Percentiles rank a stretch among this genome's conserved stretches.
These are phyloP conservation scores for Coriolopsis trogii DNA, from an alignment of 1,284 basidiomycete species.

Conservation along the genomic window DNA sequence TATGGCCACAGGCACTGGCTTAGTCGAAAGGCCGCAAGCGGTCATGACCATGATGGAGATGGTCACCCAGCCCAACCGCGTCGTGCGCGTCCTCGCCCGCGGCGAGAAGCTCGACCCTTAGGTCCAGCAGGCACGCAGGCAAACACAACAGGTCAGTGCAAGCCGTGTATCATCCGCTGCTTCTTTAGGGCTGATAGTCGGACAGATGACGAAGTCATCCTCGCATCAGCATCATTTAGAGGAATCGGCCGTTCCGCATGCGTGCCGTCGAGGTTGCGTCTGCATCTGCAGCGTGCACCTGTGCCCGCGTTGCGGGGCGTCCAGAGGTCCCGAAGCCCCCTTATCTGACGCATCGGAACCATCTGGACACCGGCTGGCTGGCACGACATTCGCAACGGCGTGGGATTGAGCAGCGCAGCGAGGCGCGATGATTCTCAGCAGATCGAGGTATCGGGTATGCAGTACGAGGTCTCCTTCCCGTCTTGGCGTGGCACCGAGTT, in stretches of 20 bases:
- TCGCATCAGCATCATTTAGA: no score
- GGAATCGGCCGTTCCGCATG: no score
- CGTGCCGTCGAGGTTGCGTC: no score
- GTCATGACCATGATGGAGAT: slow-evolving; percentile 78
- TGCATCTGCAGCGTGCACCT: no score
- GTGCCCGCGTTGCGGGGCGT: no score
- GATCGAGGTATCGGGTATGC: slow-evolving; percentile 22
- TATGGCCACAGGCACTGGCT: slow-evolving; percentile 31
- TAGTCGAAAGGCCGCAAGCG: slow-evolving; percentile 72
- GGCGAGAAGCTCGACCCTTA: slow-evolving; percentile 75
- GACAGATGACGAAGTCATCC: no score
- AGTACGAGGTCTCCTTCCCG: slow-evolving; percentile 8
- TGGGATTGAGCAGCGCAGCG: background rate
- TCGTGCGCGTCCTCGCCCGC: slow-evolving; percentile 74
- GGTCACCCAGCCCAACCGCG: slow-evolving; percentile 68
- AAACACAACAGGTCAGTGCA: background rate
- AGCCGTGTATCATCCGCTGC: background rate
- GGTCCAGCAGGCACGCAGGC: background rate
- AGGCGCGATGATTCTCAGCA: slow-evolving; percentile 1
- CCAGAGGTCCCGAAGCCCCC: no score
- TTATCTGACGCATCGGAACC: slow-evolving; percentile 6
- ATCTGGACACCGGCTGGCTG: no score
- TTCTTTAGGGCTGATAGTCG: background rate
- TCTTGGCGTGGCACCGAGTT: slow-evolving; percentile 16
- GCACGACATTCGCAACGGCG: slow-evolving; percentile 1